Conservation (phyloP, 1,284 basidiomycete species). For the Leccinum proximum region DNA sequence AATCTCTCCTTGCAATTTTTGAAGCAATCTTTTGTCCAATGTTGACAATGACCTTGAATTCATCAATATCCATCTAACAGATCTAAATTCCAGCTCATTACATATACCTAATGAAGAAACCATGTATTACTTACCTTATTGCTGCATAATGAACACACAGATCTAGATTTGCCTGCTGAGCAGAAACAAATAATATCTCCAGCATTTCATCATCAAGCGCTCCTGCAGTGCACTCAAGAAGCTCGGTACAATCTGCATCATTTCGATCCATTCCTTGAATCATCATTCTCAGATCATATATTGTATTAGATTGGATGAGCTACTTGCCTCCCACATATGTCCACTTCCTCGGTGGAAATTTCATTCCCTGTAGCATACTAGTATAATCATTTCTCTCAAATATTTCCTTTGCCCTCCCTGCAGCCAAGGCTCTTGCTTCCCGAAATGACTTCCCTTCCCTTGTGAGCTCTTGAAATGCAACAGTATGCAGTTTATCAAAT, state of each 20-base stretch:
- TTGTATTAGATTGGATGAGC: neutral
- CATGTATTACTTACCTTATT: neutral
- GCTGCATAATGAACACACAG: neutral
- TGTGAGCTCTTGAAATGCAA: constrained; percentile 3
- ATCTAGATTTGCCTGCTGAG: neutral
- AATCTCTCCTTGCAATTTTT: neutral
- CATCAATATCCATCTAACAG: rapidly evolving
- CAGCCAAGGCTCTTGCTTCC: neutral
- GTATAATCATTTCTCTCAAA: neutral
- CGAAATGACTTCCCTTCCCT: neutral
- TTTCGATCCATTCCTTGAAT: neutral
- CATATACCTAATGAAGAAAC: neutral
- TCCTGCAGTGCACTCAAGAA: neutral
- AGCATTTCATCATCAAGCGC: neutral
- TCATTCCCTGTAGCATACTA: neutral
- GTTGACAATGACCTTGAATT: neutral
- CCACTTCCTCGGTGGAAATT: neutral
- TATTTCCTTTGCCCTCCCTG: neutral
- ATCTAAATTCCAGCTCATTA: neutral
- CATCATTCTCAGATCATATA: no score
- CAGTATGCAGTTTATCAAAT: constrained; percentile 10
- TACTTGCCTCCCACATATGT: neutral
- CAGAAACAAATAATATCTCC: neutral
- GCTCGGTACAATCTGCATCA: neutral
- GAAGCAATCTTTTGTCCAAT: neutral